Evolutionary conservation across 1,139 yeast genomes (phyloP).

Genomic region (Debaryomyces robertsiae): DNA sequence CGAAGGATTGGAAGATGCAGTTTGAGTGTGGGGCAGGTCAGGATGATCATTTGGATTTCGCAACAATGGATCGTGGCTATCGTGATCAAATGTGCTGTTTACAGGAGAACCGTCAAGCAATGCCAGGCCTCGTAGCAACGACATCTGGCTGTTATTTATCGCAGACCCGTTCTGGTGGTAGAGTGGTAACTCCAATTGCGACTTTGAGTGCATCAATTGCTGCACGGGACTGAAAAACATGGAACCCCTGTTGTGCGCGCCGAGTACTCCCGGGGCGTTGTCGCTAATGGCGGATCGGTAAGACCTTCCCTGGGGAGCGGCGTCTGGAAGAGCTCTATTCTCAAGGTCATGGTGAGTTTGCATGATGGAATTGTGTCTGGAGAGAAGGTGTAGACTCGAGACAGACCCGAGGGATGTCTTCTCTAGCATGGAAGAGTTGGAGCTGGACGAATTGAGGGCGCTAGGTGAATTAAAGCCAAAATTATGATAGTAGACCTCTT

Average conservation of each 20-base stretch:
- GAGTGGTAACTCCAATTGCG: constrained; percentile 25
- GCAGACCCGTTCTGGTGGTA: constrained; percentile 17
- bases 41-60: too few species aligned
- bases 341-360: constrained; percentile 10
- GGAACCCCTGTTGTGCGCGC: constrained; percentile 26
- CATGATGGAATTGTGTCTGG: constrained; percentile 14
- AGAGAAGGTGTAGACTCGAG: constrained; percentile 15
- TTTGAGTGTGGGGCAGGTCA: too few species aligned
- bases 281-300: constrained; percentile 23
- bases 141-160: constrained; percentile 3
- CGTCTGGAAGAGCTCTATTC: neutral
- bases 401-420: constrained; percentile 17
- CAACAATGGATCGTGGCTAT: neutral
- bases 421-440: constrained; percentile 33
- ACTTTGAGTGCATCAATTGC: constrained; percentile 20
- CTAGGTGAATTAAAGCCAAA: constrained; percentile 12
- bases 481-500: constrained; percentile 32
- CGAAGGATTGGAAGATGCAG: neutral
- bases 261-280: too few species aligned
- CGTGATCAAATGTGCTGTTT: constrained; percentile 4
- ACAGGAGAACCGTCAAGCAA: constrained; percentile 1
- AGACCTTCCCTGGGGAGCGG: constrained; percentile 24
- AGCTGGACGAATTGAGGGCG: constrained; percentile 17
- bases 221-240: constrained; percentile 42
- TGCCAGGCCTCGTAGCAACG: constrained; percentile 1